phyloP scores from a whole-genome alignment of 2,329 filamentous ascomycete species.

The Clonostachys chloroleuca region DNA sequence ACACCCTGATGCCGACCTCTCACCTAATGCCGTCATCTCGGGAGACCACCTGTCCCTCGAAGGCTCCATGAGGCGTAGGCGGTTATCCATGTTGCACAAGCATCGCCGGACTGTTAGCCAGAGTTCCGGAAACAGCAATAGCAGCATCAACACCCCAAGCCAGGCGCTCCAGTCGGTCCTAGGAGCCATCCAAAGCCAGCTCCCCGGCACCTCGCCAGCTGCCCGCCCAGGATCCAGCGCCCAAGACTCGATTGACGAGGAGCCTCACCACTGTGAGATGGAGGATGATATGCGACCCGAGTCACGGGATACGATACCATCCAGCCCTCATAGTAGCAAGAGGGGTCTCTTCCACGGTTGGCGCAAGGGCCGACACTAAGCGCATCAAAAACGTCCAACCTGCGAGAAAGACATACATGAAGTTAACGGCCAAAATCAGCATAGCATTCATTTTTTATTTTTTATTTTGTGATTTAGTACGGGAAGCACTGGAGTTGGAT shows the following conservation, averaged over 20 bases:
- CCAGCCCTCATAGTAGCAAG: too few relatives aligned
- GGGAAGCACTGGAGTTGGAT: not conserved
- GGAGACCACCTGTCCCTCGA: constrained; percentile 45
- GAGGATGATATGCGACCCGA: constrained; percentile 1
- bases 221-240: constrained; percentile 7
- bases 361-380: not conserved
- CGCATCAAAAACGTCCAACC: not conserved
- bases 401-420: not conserved
- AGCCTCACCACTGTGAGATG: not conserved
- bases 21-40: constrained; percentile 50
- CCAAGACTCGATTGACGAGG: not conserved
- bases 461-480: not conserved
- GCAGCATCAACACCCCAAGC: constrained; percentile 21
- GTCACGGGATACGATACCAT: not conserved
- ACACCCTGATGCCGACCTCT: constrained; percentile 57
- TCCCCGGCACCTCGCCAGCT: constrained; percentile 5
- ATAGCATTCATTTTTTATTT: not conserved
- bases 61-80: constrained; percentile 34
- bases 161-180: constrained; percentile 23
- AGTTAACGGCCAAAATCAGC: not conserved
- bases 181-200: constrained; percentile 18
- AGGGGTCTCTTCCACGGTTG: too few relatives aligned
- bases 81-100: constrained; percentile 40
- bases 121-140: constrained; percentile 14
- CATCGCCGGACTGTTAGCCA: constrained; percentile 41